Base-by-base conservation (phyloP, 2,329 filamentous ascomycete genomes). In the Trichoderma koningiopsis region DNA sequence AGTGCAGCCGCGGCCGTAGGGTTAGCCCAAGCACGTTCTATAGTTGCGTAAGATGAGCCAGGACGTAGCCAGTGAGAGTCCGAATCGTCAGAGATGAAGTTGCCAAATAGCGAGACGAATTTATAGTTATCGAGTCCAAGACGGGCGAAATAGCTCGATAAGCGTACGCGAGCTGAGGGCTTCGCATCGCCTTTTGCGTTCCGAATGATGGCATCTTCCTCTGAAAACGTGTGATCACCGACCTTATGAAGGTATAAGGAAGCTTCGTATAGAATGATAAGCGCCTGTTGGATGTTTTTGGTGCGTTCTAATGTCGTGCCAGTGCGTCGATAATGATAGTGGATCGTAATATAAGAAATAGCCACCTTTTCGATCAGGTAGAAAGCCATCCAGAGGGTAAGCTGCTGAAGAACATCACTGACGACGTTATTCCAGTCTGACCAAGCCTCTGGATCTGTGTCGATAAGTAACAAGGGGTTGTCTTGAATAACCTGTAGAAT, bases 341-440 rank as follows among this genome's bases (percentile, higher is more conserved):
- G 75, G 35, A 77, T 72, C 11, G 74, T 72, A 60, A 77, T 71
- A 65, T 77, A 77, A 22, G 74, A 70, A 35, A 77, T 76, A n/a
- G 73, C n/a, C 3, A 76, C 61, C 68, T 77, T 77, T 63, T 76
- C 75, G 29, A 75, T 24, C 4, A 75, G 63, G 70, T 77, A 77
- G 52, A 77, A 76, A 16, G 61, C 65, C 1, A 72, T 72, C 76
- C 75, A 77, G 6, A 77, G 72, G 0, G 65, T 72, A 6, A 66
- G n/a, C 4, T 56, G 62, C 14, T 66, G 27, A 14, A 66, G 49
- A n/a, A 66, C 53, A 33, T 56, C 53, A 24, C 37, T n/a, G 8
- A 62, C 49, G 19, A 62, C 47, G 22, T 62, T 37, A 37, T 62
- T 37, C 59, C 59, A 62, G 19, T 16, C n/a, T n/a, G 19, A 33